Evolutionary conservation across 2,329 filamentous ascomycete genomes (phyloP).

Genomic region (Aspergillus sp.): DNA sequence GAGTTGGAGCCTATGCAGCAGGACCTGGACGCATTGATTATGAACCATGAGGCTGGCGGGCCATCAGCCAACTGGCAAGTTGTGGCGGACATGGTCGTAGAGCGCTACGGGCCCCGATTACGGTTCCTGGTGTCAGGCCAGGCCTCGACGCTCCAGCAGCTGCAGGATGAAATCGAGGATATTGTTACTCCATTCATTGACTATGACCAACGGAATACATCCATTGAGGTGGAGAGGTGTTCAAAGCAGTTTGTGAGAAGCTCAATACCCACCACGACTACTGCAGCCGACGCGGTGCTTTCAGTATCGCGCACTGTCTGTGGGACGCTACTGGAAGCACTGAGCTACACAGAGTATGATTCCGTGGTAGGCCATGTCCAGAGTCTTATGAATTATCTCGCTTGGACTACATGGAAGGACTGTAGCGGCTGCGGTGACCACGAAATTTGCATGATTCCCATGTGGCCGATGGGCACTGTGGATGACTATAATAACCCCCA

Average conservation of each 20-base stretch:
- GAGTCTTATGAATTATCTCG: constrained; percentile 51
- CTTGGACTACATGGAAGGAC: constrained; percentile 62
- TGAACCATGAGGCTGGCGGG: constrained; percentile 28
- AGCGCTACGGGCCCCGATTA: constrained; percentile 61
- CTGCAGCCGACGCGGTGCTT: constrained; percentile 31
- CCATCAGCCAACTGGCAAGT: constrained; percentile 63
- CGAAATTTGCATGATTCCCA: constrained; percentile 62
- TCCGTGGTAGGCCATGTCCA: constrained; percentile 34
- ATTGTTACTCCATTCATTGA: constrained; percentile 38
- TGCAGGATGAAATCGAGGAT: constrained; percentile 30
- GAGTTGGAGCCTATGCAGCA: constrained; percentile 40
- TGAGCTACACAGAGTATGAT: constrained; percentile 20
- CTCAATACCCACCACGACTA: constrained; percentile 3
- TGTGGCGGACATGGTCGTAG: constrained; percentile 64
- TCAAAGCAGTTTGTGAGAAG: constrained; percentile 35
- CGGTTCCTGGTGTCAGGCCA: constrained; percentile 33
- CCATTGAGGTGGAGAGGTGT: constrained; percentile 32
- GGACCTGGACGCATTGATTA: constrained; percentile 49
- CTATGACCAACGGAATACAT: constrained; percentile 28
- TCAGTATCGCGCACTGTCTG: constrained; percentile 34
- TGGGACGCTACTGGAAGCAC: constrained; percentile 27
- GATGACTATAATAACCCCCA: constrained; percentile 56
- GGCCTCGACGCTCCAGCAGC: constrained; percentile 19
- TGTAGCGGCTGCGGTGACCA: constrained; percentile 54
- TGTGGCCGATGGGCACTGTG: constrained; percentile 60